These are phyloP conservation scores for Lentithecium fluviatile DNA, from an alignment of 495 filamentous ascomycete genomes.

Conservation along the genomic window DNA sequence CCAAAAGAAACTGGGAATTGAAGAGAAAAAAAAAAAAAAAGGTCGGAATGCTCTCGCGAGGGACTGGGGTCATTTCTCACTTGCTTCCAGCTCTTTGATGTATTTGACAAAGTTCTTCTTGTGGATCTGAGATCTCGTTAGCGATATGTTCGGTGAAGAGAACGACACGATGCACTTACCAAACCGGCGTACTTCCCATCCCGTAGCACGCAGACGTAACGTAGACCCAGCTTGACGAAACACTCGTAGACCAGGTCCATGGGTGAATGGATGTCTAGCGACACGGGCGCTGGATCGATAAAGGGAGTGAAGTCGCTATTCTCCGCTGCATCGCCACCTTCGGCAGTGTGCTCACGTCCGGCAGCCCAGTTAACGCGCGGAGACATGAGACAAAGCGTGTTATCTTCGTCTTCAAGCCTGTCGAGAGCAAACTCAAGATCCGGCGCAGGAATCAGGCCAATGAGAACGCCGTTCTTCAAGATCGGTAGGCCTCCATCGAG, in stretches of 20 bases:
- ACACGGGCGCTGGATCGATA: conserved; percentile 88
- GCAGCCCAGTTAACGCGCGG: conserved; percentile 53
- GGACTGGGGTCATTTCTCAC: conserved; percentile 8
- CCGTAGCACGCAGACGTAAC: conserved; percentile 86
- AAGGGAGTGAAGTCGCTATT: conserved; percentile 80
- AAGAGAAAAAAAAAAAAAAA: not conserved
- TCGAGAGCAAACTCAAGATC: conserved; percentile 94
- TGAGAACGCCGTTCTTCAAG: conserved; percentile 71
- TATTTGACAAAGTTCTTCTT: conserved; percentile 98
- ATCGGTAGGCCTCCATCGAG: conserved; percentile 91
- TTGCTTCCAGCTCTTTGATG: conserved; percentile 70
- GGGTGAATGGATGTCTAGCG: conserved; percentile 82
- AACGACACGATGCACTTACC: conserved; percentile 50
- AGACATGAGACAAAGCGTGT: conserved; percentile 77
- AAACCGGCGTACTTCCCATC: conserved; percentile 86
- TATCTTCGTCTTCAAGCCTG: conserved; percentile 69
- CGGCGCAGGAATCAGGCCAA: conserved; percentile 88
- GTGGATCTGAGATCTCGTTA: conserved; percentile 60
- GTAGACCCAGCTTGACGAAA: conserved; percentile 88
- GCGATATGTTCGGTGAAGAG: conserved; percentile 14
- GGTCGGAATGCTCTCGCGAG: not conserved
- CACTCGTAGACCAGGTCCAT: conserved; percentile 97
- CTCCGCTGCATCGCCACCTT: conserved; percentile 57
- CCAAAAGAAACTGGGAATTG: not conserved
- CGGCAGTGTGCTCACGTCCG: conserved; percentile 38